A percentile compares a stretch with the other conserved stretches of the same genome.
phyloP scores from a whole-genome alignment of 169 alveolate genomes.

The Cryptosporidium sp. region DNA sequence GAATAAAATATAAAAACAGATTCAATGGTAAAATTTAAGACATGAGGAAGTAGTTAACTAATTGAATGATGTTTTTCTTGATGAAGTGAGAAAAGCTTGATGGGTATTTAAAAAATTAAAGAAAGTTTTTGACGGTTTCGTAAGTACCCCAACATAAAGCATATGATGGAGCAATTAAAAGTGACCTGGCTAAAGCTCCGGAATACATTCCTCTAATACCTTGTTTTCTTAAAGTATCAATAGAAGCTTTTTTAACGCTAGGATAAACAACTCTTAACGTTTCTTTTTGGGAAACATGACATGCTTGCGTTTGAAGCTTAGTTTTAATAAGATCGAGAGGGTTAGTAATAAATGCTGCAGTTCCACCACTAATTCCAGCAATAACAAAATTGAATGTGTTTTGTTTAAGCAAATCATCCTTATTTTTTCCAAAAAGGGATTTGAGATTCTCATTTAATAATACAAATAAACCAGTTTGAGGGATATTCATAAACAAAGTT shows the following conservation, averaged over 20 bases:
- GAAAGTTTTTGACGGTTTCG: constrained; percentile 88
- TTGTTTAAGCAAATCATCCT: constrained; percentile 52
- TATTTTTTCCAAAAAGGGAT: constrained; percentile 75
- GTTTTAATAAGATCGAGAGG: constrained; percentile 98
- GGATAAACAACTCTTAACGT: constrained; percentile 29
- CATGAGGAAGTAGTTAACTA: neutral
- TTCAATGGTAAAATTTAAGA: neutral
- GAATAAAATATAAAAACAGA: neutral
- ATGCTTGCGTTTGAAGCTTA: constrained; percentile 93
- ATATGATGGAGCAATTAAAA: constrained; percentile 92
- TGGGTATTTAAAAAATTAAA: neutral
- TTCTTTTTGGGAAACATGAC: constrained; percentile 48
- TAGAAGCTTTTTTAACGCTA: constrained; percentile 80
- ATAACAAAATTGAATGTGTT: constrained; percentile 83
- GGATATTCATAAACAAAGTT: constrained; percentile 94
- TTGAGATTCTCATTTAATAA: constrained; percentile 92
- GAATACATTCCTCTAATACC: constrained; percentile 91
- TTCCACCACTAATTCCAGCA: constrained; percentile 96
- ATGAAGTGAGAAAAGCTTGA: neutral
- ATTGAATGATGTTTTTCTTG: neutral
- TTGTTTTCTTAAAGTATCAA: constrained; percentile 82
- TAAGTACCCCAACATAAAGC: constrained; percentile 97
- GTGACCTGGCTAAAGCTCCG: constrained; percentile 92
- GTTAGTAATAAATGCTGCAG: constrained; percentile 94
- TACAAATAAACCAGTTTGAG: constrained; percentile 93